Percentiles rank a stretch among this genome's conserved stretches.
Conservation (phyloP, 2,329 filamentous ascomycete genomes). For the Botrytis medusae region DNA sequence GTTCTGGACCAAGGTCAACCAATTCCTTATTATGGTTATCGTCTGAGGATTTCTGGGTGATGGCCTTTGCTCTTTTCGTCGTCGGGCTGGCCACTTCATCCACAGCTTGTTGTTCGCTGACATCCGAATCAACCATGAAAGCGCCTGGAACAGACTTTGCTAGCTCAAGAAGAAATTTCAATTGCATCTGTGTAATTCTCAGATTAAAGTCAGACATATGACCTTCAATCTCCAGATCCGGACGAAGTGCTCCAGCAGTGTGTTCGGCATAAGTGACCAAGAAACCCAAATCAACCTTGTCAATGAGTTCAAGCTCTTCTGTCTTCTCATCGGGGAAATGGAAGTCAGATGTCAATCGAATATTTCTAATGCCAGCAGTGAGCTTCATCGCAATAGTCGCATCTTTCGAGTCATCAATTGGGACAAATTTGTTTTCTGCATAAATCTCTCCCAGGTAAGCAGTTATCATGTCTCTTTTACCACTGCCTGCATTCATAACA, state of each 20-base stretch:
- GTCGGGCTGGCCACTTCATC: constrained; percentile 65
- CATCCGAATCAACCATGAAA: constrained; percentile 73
- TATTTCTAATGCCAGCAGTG: constrained; percentile 86
- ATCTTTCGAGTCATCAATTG: constrained; percentile 73
- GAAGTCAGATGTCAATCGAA: constrained; percentile 85
- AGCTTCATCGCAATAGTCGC: constrained; percentile 84
- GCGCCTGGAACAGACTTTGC: constrained; percentile 84
- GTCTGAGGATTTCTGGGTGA: constrained; percentile 21
- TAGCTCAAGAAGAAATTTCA: constrained; percentile 85
- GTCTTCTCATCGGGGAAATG: constrained; percentile 70
- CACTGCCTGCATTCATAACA: constrained; percentile 66
- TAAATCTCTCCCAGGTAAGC: constrained; percentile 98
- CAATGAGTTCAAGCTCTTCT: constrained; percentile 94
- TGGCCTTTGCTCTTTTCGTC: constrained; percentile 32
- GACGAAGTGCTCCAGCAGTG: constrained; percentile 70
- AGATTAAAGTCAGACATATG: constrained; percentile 93
- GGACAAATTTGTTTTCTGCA: constrained; percentile 87
- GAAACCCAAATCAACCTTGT: constrained; percentile 93
- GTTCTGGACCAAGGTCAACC: constrained; percentile 65
- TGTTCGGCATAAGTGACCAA: constrained; percentile 92
- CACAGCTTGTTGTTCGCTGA: constrained; percentile 70
- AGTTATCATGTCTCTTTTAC: constrained; percentile 78
- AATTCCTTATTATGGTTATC: constrained; percentile 44
- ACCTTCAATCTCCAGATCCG: constrained; percentile 88
- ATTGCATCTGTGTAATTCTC: constrained; percentile 82